A percentile compares a stretch with the other conserved stretches of the same genome.
These are phyloP conservation scores for Bifiguratus adelaidae DNA, from an alignment of 192 early-diverging fungal species.

Conservation along the genomic window DNA sequence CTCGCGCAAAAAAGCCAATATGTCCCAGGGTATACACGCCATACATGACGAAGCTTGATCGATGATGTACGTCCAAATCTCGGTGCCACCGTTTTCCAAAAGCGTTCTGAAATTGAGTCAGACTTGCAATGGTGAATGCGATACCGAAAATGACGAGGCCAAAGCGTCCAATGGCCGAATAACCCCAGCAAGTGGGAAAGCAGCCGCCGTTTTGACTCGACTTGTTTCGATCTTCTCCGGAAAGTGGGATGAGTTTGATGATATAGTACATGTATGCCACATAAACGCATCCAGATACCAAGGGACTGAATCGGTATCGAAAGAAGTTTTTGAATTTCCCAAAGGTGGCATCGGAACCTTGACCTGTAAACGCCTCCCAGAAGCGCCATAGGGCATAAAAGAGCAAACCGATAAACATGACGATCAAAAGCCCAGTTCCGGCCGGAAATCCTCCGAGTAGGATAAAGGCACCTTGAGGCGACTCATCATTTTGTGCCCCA, in stretches of 20 bases:
- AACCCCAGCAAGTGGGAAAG: conserved; percentile 24
- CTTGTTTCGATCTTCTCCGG: conserved; percentile 2
- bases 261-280: conserved; percentile 24
- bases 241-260: conserved; percentile 11
- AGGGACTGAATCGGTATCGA: conserved; percentile 23
- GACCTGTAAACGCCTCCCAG: conserved; percentile 28
- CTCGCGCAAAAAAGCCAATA: conserved; percentile 28
- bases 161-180: conserved; percentile 7
- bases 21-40: conserved; percentile 20
- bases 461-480: conserved; percentile 30
- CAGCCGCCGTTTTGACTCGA: conserved; percentile 9
- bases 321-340: conserved; percentile 28
- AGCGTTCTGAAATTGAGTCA: conserved; percentile 26
- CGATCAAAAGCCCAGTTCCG: conserved; percentile 19
- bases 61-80: conserved; percentile 11
- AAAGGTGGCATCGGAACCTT: conserved; percentile 25
- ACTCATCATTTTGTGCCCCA: conserved; percentile 4
- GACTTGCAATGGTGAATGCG: conserved; percentile 26
- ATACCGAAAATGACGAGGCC: conserved; percentile 18
- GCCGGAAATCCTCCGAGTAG: conserved; percentile 19
- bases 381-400: conserved; percentile 36
- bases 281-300: conserved; percentile 31
- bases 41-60: conserved; percentile 5
- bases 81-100: conserved; percentile 20
- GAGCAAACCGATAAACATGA: conserved; percentile 25